Base-by-base conservation (phyloP, 768 basidiomycete species). In the Hydnomerulius pinastri region DNA sequence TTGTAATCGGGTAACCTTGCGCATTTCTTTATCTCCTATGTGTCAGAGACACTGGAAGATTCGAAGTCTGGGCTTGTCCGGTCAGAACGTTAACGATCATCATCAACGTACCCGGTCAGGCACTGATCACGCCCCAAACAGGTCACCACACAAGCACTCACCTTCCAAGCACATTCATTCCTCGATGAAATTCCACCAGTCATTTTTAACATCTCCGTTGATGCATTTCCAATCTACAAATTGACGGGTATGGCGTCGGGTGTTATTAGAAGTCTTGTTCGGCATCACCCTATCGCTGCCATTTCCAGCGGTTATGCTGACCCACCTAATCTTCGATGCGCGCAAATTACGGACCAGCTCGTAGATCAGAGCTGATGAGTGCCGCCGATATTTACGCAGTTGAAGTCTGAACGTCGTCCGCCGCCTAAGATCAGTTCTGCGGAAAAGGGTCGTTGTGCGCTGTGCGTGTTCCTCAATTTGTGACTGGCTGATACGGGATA, bases 21-120 rank as follows among this genome's bases (percentile, higher is more conserved):
- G n/a, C n/a, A n/a, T n/a, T n/a, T n/a, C n/a, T n/a, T n/a, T n/a
- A n/a, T n/a, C n/a, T n/a, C n/a, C n/a, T n/a, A n/a, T n/a, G n/a
- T n/a, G n/a, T n/a, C n/a, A n/a, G n/a, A n/a, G n/a, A n/a, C n/a
- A n/a, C n/a, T n/a, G n/a, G n/a, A 60, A 66, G 63, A 63, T 66
- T 55, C 66, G 66, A 63, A 43, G 53, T 51, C 53, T 49, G 53
- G 37, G 37, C 24, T 45, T 20, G 44, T 29, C 12, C 30, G 38
- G 38, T 57, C 60, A 60, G 50, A 63, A 64, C 62, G 28, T 35
- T n/a, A 33, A 50, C 45, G 55, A 6, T 55, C 48, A 47, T 53
- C 51, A 40, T 58, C 59, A 58, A 54, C 55, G 55, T 61, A 67
- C 60, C 57, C 52, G 41, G 50, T 55, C 62, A 67, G 65, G 67